Evolutionary conservation across 2,329 filamentous ascomycete genomes (phyloP).

Genomic region (Apiospora phragmitis): DNA sequence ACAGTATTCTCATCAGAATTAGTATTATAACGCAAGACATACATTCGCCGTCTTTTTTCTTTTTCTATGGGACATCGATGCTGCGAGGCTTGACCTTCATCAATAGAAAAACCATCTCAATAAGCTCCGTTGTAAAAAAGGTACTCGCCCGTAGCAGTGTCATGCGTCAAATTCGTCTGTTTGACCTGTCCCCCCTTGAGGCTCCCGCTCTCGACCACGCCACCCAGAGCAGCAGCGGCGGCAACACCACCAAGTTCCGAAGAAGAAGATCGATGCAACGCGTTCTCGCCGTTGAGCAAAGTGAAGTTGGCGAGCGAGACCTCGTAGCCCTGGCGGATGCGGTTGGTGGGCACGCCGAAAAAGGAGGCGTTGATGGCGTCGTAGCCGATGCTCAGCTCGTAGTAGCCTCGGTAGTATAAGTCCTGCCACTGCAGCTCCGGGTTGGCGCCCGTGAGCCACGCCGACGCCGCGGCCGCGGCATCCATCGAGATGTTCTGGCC

Average conservation of each 20-base stretch:
- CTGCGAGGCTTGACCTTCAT: neutral
- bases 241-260: constrained; percentile 14
- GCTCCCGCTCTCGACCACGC: constrained; percentile 43
- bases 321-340: constrained; percentile 55
- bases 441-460: constrained; percentile 48
- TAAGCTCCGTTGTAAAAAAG: constrained; percentile 21
- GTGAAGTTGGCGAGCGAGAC: constrained; percentile 64
- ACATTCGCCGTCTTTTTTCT: neutral
- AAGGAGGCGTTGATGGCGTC: constrained; percentile 55
- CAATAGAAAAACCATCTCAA: neutral
- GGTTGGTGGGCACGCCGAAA: constrained; percentile 52
- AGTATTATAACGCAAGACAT: neutral
- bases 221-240: constrained; percentile 21
- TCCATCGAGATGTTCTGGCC: constrained; percentile 57
- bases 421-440: constrained; percentile 63
- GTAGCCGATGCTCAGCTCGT: constrained; percentile 55
- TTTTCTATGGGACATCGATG: neutral
- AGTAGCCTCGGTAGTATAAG: constrained; percentile 65
- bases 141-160: constrained; percentile 42
- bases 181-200: constrained; percentile 40
- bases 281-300: constrained; percentile 56
- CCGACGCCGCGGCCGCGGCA: constrained; percentile 44
- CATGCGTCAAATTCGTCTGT: constrained; percentile 55
- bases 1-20: neutral
- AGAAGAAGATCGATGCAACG: constrained; percentile 32